Evolutionary conservation across 345 rosid species (phyloP).

Genomic region (Acer yangbiense): DNA sequence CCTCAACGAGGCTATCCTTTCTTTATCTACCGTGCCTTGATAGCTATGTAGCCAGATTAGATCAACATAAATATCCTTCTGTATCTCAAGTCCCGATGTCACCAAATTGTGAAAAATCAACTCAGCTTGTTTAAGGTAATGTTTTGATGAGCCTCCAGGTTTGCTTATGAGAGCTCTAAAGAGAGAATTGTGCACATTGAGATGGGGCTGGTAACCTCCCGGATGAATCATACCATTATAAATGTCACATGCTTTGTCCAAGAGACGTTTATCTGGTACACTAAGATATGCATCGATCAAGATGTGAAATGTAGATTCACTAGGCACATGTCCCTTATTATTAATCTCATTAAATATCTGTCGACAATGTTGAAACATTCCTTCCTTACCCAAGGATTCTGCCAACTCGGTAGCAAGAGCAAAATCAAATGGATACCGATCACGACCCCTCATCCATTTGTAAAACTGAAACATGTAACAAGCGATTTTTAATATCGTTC

Average conservation of each 20-base stretch:
- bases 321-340: conserved; percentile 87
- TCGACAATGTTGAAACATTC: no score
- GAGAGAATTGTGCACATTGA: conserved; percentile 74
- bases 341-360: conserved; percentile 66
- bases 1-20: conserved; percentile 53
- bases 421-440: conserved; percentile 83
- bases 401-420: conserved; percentile 86
- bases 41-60: conserved; percentile 86
- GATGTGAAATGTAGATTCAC: conserved; percentile 85
- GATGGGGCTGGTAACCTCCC: conserved; percentile 77
- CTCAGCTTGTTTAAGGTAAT: conserved; percentile 82
- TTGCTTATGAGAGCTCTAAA: conserved; percentile 70
- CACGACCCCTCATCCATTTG: conserved; percentile 88
- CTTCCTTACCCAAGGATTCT: conserved; percentile 68
- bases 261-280: neutral
- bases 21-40: conserved; percentile 62
- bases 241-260: conserved; percentile 79
- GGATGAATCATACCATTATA: conserved; percentile 88
- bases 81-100: conserved; percentile 66
- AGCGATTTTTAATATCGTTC: neutral
- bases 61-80: conserved; percentile 67
- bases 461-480: conserved; percentile 55
- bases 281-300: conserved; percentile 32
- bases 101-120: conserved; percentile 74
- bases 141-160: conserved; percentile 53